Evolutionary conservation across 1,284 basidiomycete genomes (phyloP).

Genomic region (Trichosporon sp.): DNA sequence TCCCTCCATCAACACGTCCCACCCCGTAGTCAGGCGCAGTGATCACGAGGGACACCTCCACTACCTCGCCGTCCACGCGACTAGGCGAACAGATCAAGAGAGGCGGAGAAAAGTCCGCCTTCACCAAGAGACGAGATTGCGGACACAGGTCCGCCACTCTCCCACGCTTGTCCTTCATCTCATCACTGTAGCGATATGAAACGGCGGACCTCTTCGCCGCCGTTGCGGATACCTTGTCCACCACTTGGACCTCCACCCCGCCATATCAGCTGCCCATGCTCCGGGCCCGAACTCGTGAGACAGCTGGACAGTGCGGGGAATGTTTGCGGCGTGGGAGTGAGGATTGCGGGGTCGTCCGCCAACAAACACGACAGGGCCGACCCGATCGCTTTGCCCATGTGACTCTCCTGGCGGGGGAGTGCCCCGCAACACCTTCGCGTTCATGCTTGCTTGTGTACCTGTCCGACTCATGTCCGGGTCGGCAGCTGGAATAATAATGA

Average conservation of each 20-base stretch:
- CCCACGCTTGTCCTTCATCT: neutral
- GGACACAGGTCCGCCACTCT: neutral
- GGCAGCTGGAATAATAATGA: neutral
- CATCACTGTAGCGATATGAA: neutral
- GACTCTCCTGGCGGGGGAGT: neutral
- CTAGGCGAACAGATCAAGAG: neutral
- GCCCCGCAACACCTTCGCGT: neutral
- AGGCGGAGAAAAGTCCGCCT: conserved; percentile 1
- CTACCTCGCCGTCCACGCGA: neutral
- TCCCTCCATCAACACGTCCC: too few relatives aligned
- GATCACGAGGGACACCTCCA: neutral
- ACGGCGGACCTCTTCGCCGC: neutral
- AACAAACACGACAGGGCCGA: neutral
- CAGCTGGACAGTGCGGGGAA: neutral
- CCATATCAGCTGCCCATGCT: too few relatives aligned
- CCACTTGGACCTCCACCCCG: neutral
- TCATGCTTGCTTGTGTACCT: neutral
- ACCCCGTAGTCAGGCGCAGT: too few relatives aligned
- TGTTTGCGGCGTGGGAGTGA: neutral
- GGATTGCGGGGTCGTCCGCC: too few relatives aligned
- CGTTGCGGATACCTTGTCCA: neutral
- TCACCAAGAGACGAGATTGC: neutral
- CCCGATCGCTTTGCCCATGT: neutral
- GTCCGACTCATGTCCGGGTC: too few relatives aligned
- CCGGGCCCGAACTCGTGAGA: too few relatives aligned